These are phyloP conservation scores for Stylosanthes scabra DNA, from an alignment of 331 rosid genomes.

Conservation along the genomic window DNA sequence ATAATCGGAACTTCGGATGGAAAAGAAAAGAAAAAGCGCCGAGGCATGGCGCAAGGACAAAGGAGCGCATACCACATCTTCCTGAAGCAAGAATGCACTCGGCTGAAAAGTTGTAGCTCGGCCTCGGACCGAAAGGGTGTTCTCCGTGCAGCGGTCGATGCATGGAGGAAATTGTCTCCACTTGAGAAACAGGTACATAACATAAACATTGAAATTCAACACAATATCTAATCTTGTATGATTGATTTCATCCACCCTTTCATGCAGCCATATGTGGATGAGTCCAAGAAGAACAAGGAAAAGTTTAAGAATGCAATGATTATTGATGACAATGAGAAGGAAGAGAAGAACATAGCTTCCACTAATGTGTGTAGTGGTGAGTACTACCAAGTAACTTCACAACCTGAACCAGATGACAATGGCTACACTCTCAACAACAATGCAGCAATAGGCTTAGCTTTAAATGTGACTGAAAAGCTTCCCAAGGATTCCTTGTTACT, in stretches of 20 bases:
- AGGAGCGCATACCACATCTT: constrained; percentile 50
- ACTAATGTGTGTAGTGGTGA: constrained; percentile 22
- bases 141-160: constrained; percentile 34
- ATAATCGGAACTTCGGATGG: constrained; percentile 3
- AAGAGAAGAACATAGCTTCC: not conserved
- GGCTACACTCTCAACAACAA: not conserved
- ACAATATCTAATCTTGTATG: not conserved
- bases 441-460: constrained; percentile 22
- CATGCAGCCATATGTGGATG: constrained; percentile 47
- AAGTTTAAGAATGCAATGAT: constrained; percentile 35
- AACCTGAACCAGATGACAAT: constrained; percentile 35
- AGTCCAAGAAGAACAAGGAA: constrained; percentile 46
- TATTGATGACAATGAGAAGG: not conserved
- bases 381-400: constrained; percentile 31
- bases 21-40: constrained; percentile 39
- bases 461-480: constrained; percentile 33
- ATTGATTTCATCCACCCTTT: not conserved
- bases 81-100: constrained; percentile 52
- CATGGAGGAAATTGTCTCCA: constrained; percentile 46
- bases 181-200: constrained; percentile 44
- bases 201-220: not conserved
- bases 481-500: constrained; percentile 22
- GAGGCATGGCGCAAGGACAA: constrained; percentile 9
- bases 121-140: constrained; percentile 3
- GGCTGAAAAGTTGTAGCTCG: constrained; percentile 27